Evolutionary conservation across 2,329 filamentous ascomycete genomes (phyloP).

Genomic region (Ceratocystis alfenasii): DNA sequence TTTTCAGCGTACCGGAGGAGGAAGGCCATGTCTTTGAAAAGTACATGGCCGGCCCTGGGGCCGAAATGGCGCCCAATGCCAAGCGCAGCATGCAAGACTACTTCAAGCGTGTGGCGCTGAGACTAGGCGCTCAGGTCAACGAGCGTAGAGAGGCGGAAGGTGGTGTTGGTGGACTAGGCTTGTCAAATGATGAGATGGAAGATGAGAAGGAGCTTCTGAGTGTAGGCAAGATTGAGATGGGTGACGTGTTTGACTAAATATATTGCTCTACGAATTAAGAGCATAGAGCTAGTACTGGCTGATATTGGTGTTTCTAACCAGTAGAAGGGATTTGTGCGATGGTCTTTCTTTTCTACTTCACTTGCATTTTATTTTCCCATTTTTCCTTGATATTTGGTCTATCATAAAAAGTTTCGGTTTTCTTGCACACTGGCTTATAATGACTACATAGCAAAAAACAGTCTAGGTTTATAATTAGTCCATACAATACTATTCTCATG

Average conservation of each 20-base stretch:
- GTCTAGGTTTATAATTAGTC: neutral
- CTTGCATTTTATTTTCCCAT: neutral
- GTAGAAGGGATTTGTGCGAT: neutral
- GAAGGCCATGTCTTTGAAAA: conserved; percentile 82
- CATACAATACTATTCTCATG: neutral
- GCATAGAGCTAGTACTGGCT: neutral
- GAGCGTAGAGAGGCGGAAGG: conserved; percentile 88
- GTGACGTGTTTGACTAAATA: conserved; percentile 23
- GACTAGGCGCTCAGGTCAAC: conserved; percentile 72
- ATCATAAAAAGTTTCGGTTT: conserved; percentile 10
- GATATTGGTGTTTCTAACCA: neutral
- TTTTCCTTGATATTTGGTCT: neutral
- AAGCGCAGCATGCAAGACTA: conserved; percentile 94
- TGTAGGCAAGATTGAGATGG: conserved; percentile 69
- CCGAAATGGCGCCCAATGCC: conserved; percentile 54
- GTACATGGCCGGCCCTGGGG: conserved; percentile 61
- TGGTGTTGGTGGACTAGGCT: conserved; percentile 69
- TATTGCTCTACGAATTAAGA: neutral
- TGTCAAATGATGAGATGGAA: conserved; percentile 83
- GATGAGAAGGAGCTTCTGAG: conserved; percentile 95
- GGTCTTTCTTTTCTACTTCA: neutral
- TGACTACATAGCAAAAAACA: neutral
- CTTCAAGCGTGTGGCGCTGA: conserved; percentile 82
- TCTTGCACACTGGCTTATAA: neutral
- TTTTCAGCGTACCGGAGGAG: conserved; percentile 82